Evolutionary conservation across 805 yeast species (phyloP), one percentile per base, ranked within the genome.

Genomic region (Suhomyces sp.): DNA sequence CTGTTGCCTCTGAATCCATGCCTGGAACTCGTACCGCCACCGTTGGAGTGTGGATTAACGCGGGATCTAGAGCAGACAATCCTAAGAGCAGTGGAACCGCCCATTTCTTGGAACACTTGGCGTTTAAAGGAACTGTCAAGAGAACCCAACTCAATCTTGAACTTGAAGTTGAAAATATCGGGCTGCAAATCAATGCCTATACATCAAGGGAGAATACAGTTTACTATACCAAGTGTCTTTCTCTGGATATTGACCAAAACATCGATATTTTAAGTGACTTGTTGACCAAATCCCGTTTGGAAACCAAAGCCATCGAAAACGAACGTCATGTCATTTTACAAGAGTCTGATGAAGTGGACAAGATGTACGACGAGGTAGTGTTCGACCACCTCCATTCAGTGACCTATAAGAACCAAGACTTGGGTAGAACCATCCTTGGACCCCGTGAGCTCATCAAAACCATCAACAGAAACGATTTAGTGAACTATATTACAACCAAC

Each of bases 151-250:
- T 79, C 38, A 79, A 79, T 40, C 71, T 93, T 38, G 99, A 93
- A 62, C 68, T 90, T 29, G 98, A 93, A 63, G 87, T 93, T 39
- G 99, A 93, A 63, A 84, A 93, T 67, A 77, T 90, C 52, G 99
- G 99, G 4, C 88, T 96, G 17, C 98, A 93, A 65, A 76, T 93
- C 53, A 93, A 95, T 58, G 98, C 98, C n/a, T 93, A 93, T 68
- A 93, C 98, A 2, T 88, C 96, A 14, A 78, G 99, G 54, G 99
- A 93, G 57, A 90, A 88, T 63, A 93, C 99, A 1, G 98, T 91
- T 6, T 93, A 90, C 62, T 93, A 88, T 62, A 95, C 98, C 31
- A 88, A 88, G 62, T 77, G 97, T 19, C 68, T 90, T 39, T 74
- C 79, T 48, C 72, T 72, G 21, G 96, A 95, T 54, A 81, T 95